These are phyloP conservation scores for Ustilago bromivora DNA, from an alignment of 1,284 basidiomycete species.

Conservation along the genomic window DNA sequence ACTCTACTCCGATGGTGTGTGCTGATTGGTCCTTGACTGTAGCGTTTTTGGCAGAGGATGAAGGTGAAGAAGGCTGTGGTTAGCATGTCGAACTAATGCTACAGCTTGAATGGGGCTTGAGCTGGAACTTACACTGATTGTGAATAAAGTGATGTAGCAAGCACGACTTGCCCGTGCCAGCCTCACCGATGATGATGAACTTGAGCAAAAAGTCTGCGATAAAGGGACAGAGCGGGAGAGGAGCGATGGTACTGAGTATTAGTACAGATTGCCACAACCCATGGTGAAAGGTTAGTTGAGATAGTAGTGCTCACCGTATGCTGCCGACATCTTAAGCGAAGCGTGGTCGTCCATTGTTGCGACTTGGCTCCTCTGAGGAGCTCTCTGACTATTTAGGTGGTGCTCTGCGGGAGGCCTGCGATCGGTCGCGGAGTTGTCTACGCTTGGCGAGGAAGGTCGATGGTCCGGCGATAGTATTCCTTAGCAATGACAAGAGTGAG, in stretches of 20 bases:
- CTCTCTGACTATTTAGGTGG: not conserved
- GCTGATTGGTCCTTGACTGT: constrained; percentile 94
- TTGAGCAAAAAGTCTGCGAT: constrained; percentile 89
- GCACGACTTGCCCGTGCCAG: constrained; percentile 96
- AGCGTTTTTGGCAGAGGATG: not conserved
- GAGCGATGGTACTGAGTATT: not conserved
- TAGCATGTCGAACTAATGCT: not conserved
- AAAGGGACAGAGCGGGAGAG: not conserved
- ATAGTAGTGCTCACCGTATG: constrained; percentile 32
- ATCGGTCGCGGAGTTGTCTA: too few species aligned
- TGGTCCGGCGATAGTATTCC: too few species aligned
- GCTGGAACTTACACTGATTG: constrained; percentile 80
- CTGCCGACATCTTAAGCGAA: constrained; percentile 54
- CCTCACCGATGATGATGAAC: constrained; percentile 95
- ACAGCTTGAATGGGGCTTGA: too few species aligned
- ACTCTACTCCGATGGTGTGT: constrained; percentile 97
- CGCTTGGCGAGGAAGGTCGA: too few species aligned
- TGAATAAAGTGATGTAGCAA: constrained; percentile 94
- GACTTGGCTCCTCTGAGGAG: not conserved
- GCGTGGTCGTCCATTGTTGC: constrained; percentile 46
- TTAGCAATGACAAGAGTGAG: not conserved
- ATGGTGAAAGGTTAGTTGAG: not conserved
- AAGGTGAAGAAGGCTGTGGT: not conserved
- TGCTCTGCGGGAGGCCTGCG: too few species aligned
- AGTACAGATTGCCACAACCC: not conserved